Base-by-base conservation (phyloP, 2,329 filamentous ascomycete species). In the Lojkania enalia region DNA sequence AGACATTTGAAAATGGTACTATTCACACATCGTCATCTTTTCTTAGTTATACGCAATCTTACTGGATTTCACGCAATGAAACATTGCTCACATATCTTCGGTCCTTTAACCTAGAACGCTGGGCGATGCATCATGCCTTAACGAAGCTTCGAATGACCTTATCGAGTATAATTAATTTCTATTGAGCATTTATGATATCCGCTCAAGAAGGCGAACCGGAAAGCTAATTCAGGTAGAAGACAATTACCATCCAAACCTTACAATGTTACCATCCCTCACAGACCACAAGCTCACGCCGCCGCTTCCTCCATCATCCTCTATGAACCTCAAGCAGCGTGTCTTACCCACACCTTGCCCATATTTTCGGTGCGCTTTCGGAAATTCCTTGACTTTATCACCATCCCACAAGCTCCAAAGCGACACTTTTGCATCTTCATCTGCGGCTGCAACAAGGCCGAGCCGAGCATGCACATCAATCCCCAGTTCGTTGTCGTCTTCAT, bases 381-480 rank as follows among this genome's bases (percentile, higher is more conserved):
- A 55, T 35, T 63, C 58, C n/a, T 51, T 54, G 1, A 65, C 49
- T 14, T 49, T 37, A 19, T 55, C 52, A 3, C 69, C 69, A 0
- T 61, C 66, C 51, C 60, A 64, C 32, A 71, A 33, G 35, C 63
- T 70, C 32, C 60, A 64, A 0, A 71, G 46, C 4, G 51, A 44
- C 11, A 70, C 50, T 13, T 13, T 51, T 1, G 45, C 51, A 5
- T 46, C 12, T 21, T 66, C 61, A 32, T 68, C 62, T 0, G 55
- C 54, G 2, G 65, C 67, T 5, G 68, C 68, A 2, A 71, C 35
- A 4, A 72, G 50, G 0, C 68, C 68, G 6, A 69, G 29, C 2
- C 55, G 35, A 1, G 50, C 27, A 33, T 65, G 46, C 1, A 70
- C 57, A 6, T 63, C 66, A 3, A 72, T 31, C 4, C 58, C 66